A percentile compares a stretch with the other conserved stretches of the same genome.
Conservation (phyloP, 2,329 filamentous ascomycete species). For the Arthrobotrys megalospora region DNA sequence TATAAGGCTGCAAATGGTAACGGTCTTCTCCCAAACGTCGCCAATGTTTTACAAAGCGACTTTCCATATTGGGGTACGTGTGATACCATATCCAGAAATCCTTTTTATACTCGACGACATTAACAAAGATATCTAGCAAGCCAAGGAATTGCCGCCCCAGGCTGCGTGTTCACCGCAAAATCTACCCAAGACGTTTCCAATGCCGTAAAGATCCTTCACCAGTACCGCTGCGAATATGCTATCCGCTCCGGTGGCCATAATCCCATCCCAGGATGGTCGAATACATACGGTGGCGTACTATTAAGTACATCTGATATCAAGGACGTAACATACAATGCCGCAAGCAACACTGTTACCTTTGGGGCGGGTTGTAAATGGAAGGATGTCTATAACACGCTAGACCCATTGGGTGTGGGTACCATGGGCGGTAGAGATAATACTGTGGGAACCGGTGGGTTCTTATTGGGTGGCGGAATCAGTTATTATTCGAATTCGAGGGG, state of each 20-base stretch:
- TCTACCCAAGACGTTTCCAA: constrained; percentile 67
- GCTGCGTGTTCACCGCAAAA: constrained; percentile 54
- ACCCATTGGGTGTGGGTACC: constrained; percentile 65
- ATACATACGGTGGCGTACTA: constrained; percentile 66
- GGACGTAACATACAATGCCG: constrained; percentile 64
- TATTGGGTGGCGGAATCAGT: constrained; percentile 67
- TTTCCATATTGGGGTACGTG: constrained; percentile 50
- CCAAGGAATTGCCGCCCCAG: constrained; percentile 36
- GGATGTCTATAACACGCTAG: constrained; percentile 67
- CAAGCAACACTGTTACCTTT: constrained; percentile 65
- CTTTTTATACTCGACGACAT: neutral
- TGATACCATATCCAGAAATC: neutral
- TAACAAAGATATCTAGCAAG: constrained; percentile 11
- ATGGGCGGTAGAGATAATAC: constrained; percentile 67
- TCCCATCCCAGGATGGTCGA: constrained; percentile 66
- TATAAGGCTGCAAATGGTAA: constrained; percentile 40
- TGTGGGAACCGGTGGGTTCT: constrained; percentile 67
- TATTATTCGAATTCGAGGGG: constrained; percentile 65
- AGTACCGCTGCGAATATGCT: constrained; percentile 66
- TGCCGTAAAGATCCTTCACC: constrained; percentile 66
- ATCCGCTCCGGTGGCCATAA: constrained; percentile 68
- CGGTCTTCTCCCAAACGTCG: constrained; percentile 17
- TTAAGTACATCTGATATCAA: constrained; percentile 48
- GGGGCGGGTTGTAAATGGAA: constrained; percentile 67
- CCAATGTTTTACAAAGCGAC: constrained; percentile 8